phyloP scores from a whole-genome alignment of 2,329 filamentous ascomycete species.

The Colletotrichum endophyticum region DNA sequence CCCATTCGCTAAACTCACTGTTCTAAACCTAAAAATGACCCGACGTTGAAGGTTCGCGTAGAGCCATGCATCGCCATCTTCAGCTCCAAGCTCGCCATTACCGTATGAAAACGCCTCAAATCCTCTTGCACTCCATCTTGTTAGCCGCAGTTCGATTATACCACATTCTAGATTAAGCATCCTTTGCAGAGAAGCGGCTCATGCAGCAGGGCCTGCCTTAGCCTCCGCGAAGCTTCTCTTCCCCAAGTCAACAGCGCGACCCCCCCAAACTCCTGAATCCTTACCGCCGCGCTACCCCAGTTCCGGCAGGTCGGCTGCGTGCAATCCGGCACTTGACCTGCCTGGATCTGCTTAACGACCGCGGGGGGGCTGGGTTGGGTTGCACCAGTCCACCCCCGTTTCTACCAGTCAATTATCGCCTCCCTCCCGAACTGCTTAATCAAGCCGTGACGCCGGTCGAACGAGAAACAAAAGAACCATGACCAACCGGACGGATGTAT shows the following conservation, averaged over 20 bases:
- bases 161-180: neutral
- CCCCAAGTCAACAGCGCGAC: neutral
- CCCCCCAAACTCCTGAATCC: neutral
- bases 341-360: neutral
- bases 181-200: neutral
- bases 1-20: neutral
- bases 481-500: neutral
- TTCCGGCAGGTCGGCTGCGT: slow-evolving; percentile 14
- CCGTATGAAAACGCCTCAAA: too few species aligned
- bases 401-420: neutral
- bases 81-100: neutral
- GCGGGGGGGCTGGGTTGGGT: neutral
- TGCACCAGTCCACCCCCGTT: neutral
- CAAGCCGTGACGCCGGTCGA: slow-evolving; percentile 1
- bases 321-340: slow-evolving; percentile 17
- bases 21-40: neutral
- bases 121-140: neutral
- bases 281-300: slow-evolving; percentile 17
- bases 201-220: neutral
- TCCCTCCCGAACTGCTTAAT: slow-evolving; percentile 6
- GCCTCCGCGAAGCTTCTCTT: neutral
- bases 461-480: neutral
- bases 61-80: neutral
- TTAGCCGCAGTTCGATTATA: neutral
- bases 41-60: neutral